Percentiles rank a stretch among this genome's conserved stretches.
These are phyloP conservation scores for Craterostigma plantagineum DNA, from an alignment of 257 asterid species.

Conservation along the genomic window DNA sequence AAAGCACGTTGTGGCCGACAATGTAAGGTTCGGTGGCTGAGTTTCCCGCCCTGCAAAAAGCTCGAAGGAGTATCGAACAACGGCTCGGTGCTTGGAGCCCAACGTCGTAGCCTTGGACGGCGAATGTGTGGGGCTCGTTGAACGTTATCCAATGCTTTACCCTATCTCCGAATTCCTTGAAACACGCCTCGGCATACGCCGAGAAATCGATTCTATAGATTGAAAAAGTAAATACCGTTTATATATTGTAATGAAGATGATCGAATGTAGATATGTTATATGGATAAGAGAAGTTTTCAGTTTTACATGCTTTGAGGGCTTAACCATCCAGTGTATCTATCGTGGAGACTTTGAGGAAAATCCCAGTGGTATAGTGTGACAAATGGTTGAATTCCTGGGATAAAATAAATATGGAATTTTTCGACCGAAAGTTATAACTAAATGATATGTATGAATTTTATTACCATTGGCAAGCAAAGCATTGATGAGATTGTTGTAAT, in stretches of 20 bases:
- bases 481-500: slow-evolving; percentile 61
- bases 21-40: slow-evolving; percentile 71
- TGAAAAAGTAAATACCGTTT: slow-evolving; percentile 15
- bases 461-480: slow-evolving; percentile 57
- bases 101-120: slow-evolving; percentile 58
- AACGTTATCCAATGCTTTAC: slow-evolving; percentile 93
- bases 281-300: neutral
- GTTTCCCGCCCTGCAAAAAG: slow-evolving; percentile 57
- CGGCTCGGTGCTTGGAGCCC: slow-evolving; percentile 70
- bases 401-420: neutral
- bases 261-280: neutral
- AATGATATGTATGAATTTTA: neutral
- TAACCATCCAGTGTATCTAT: slow-evolving; percentile 58
- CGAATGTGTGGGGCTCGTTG: slow-evolving; percentile 71
- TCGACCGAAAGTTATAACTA: neutral
- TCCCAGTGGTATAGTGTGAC: slow-evolving; percentile 92
- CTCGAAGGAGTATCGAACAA: slow-evolving; percentile 41
- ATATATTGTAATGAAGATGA: slow-evolving; percentile 14
- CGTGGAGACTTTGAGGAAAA: slow-evolving; percentile 69
- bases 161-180: slow-evolving; percentile 58
- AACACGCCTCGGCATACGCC: slow-evolving; percentile 68
- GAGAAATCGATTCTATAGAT: slow-evolving; percentile 48
- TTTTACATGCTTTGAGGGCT: slow-evolving; percentile 45
- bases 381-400: slow-evolving; percentile 67
- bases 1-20: slow-evolving; percentile 53